phyloP scores from a whole-genome alignment of 495 filamentous ascomycete species.

The Tuber borchii region DNA sequence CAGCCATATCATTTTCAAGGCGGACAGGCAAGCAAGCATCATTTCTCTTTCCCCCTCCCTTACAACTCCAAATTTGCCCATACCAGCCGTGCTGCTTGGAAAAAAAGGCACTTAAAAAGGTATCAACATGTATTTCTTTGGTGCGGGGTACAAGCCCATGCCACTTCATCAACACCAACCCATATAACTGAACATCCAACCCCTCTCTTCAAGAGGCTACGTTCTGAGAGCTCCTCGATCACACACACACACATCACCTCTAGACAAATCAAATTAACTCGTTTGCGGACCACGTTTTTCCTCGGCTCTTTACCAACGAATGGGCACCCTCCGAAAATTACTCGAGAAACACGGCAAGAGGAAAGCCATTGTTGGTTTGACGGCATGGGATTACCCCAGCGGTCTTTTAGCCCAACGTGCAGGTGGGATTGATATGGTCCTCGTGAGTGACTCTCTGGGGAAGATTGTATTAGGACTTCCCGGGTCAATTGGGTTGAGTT shows the following conservation, averaged over 20 bases:
- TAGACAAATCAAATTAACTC: background rate
- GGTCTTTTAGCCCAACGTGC: slow-evolving; percentile 83
- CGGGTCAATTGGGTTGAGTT: slow-evolving; percentile 60
- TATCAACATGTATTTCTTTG: slow-evolving; percentile 14
- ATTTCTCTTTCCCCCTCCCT: background rate
- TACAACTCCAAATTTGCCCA: background rate
- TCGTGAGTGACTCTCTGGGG: slow-evolving; percentile 93
- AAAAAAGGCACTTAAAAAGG: background rate
- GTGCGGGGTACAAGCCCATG: slow-evolving; percentile 32
- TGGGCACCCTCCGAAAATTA: slow-evolving; percentile 27
- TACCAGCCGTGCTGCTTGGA: background rate
- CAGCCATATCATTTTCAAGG: background rate
- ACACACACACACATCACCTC: background rate
- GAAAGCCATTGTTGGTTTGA: slow-evolving; percentile 48
- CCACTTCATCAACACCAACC: slow-evolving; percentile 2
- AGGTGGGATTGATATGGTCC: slow-evolving; percentile 83
- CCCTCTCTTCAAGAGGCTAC: background rate
- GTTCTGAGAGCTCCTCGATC: background rate
- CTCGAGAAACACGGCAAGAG: slow-evolving; percentile 29
- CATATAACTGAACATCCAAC: slow-evolving; percentile 6
- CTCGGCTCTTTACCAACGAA: background rate
- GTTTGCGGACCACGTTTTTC: slow-evolving; percentile 19
- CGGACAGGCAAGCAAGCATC: slow-evolving; percentile 1
- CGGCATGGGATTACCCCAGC: slow-evolving; percentile 93
- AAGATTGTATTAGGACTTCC: slow-evolving; percentile 97